A percentile compares a stretch with the other conserved stretches of the same genome.
phyloP scores from a whole-genome alignment of 331 rosid genomes.

The Rosa hybrid region DNA sequence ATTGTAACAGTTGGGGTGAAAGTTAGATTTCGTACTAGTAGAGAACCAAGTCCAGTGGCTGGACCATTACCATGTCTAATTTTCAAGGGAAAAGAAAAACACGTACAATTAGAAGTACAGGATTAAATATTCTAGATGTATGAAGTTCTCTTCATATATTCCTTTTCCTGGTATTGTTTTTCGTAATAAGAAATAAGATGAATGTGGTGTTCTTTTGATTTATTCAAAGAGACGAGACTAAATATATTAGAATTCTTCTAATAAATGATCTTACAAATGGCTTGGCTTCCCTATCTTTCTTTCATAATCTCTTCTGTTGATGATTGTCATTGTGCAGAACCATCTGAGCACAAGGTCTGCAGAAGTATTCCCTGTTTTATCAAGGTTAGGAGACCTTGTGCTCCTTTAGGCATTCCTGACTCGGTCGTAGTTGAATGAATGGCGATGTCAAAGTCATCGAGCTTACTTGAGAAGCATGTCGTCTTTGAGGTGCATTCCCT shows the following conservation, averaged over 20 bases:
- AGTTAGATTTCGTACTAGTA: not conserved
- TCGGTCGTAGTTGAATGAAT: too few species aligned
- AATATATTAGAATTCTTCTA: not conserved
- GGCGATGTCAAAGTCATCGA: not conserved
- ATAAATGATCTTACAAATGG: too few species aligned
- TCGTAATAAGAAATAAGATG: not conserved
- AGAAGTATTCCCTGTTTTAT: too few species aligned
- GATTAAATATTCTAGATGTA: too few species aligned
- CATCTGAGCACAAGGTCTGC: not conserved
- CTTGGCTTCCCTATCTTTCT: too few species aligned
- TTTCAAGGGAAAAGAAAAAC: too few species aligned
- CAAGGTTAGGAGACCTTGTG: too few species aligned
- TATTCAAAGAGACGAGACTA: not conserved
- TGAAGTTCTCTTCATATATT: not conserved
- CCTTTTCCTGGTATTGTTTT: not conserved
- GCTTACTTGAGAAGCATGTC: not conserved
- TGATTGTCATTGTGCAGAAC: not conserved
- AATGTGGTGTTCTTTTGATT: not conserved
- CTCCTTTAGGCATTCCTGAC: too few species aligned
- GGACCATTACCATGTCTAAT: not conserved
- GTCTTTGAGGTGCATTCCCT: not conserved
- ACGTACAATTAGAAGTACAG: too few species aligned
- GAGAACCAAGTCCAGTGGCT: not conserved
- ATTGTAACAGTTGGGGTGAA: not conserved
- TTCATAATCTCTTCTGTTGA: not conserved